A percentile compares a stretch with the other conserved stretches of the same genome.
phyloP scores from a whole-genome alignment of 441 rosid species.

The Pelargonium fulgidum region DNA sequence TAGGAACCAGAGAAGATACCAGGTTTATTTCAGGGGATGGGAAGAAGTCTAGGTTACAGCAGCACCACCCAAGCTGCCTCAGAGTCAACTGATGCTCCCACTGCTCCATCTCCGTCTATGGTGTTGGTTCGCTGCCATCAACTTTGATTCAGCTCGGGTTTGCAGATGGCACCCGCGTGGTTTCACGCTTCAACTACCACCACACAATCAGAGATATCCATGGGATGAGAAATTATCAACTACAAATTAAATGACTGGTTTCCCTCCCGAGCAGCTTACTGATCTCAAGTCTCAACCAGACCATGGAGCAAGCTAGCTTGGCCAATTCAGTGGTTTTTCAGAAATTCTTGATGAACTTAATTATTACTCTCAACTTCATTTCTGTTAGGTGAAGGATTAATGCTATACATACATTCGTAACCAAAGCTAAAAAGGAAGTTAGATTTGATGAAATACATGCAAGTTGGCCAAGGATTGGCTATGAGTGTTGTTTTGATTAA shows the following conservation, averaged over 20 bases:
- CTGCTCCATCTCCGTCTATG: constrained; percentile 40
- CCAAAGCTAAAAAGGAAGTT: too few relatives aligned
- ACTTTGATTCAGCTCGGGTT: constrained; percentile 61
- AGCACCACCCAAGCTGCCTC: constrained; percentile 22
- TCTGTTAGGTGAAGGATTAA: too few relatives aligned
- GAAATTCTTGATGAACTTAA: too few relatives aligned
- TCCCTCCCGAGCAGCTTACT: constrained; percentile 57
- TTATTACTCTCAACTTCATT: too few relatives aligned
- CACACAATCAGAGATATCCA: constrained; percentile 53
- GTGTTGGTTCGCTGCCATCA: constrained; percentile 40
- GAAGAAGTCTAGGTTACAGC: constrained; percentile 47
- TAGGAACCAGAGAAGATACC: constrained; percentile 47
- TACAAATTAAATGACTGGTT: constrained; percentile 60
- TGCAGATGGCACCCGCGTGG: constrained; percentile 61
- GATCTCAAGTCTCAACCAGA: constrained; percentile 44
- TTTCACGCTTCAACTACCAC: constrained; percentile 52
- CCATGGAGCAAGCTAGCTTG: constrained; percentile 61
- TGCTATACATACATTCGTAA: too few relatives aligned
- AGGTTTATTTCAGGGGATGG: constrained; percentile 39
- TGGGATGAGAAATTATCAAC: constrained; percentile 44
- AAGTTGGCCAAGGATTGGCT: too few relatives aligned
- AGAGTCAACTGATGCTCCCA: constrained; percentile 23
- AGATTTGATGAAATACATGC: too few relatives aligned
- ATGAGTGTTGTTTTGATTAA: too few relatives aligned
- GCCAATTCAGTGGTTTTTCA: constrained; percentile 63